Evolutionary conservation across 1,139 yeast species (phyloP).

Genomic region (Kodamaea anthophila): DNA sequence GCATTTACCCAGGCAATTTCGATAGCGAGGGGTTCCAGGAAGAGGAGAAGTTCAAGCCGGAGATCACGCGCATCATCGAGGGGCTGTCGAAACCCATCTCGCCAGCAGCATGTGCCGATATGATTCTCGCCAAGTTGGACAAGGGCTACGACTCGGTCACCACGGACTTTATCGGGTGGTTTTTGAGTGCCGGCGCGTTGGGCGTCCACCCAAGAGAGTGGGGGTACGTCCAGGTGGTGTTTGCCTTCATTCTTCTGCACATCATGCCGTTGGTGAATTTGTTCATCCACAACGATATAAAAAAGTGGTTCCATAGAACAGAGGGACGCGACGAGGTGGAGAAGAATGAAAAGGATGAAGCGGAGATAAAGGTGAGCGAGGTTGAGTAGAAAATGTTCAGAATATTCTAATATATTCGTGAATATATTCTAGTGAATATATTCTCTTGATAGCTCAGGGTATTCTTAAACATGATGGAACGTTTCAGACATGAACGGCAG

Average conservation of each 20-base stretch:
- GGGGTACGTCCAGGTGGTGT: conserved; percentile 47
- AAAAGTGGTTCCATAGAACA: conserved; percentile 30
- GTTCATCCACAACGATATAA: conserved; percentile 51
- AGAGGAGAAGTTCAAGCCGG: conserved; percentile 83
- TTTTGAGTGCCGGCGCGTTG: conserved; percentile 59
- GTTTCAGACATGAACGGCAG: too few relatives aligned
- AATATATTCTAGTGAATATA: too few relatives aligned
- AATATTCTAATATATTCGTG: too few relatives aligned
- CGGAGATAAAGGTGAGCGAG: too few relatives aligned
- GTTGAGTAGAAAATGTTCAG: too few relatives aligned
- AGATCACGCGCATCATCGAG: conserved; percentile 74
- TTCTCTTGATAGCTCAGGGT: too few relatives aligned
- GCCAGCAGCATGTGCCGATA: conserved; percentile 60
- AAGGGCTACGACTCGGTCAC: conserved; percentile 69
- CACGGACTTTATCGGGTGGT: conserved; percentile 86
- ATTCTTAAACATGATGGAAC: too few relatives aligned
- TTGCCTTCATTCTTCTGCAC: conserved; percentile 47
- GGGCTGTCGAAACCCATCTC: conserved; percentile 74
- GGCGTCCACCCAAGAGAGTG: conserved; percentile 67
- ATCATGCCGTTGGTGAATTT: conserved; percentile 60
- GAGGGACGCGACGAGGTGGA: conserved; percentile 3
- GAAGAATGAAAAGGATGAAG: background rate
- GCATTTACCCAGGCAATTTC: conserved; percentile 84
- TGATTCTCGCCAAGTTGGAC: conserved; percentile 50
- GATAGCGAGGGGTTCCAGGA: conserved; percentile 78